Base-by-base conservation (phyloP, 2,329 filamentous ascomycete species). In the Lasiodiplodia hormozganensis region DNA sequence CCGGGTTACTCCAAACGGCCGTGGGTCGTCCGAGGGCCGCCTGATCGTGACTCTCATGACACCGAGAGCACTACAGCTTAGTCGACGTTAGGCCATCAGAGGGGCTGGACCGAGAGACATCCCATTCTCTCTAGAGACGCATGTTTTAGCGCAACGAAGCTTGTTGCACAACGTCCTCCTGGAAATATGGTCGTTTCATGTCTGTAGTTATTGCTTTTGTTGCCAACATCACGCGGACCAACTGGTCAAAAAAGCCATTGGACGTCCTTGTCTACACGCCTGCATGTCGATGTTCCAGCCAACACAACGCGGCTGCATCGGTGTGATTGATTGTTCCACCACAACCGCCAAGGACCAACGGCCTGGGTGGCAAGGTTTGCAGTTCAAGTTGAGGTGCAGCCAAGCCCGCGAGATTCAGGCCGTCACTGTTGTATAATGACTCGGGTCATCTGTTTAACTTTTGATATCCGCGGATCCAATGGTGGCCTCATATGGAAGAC, bases 91-190 rank as follows among this genome's bases (percentile, higher is more conserved):
- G 60, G 47, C 47, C 60, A 18, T 52, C 47, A 5, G 31, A n/a
- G 7, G 21, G 47, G 31, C 10, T 25, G n/a, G 54, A 12, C 28
- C 21, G 23, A 64, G 47, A 64, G n/a, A 52, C 38, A 34, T 36
- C n/a, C 14, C 43, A 36, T 62, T 3, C 25, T 51, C 25, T 25
- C 31, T 43, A n/a, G 6, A 49, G 25, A 25, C 43, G 25, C 43
- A 18, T 51, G 5, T 38, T 12, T 43, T 28, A 21, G 36, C 56
- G 36, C 28, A 23, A 2, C 10, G n/a, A 34, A n/a, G 18, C 11
- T 38, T 38, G 60, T 64, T 40, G 60, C 60, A 64, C 60, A 31
- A 38, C 60, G 40, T 38, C 2, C 18, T 51, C 34, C 58, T 31
- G 43, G 18, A 18, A 18, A 34, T 40, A n/a, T 38, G 25, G 16